Evolutionary conservation across 1,284 basidiomycete species (phyloP), one percentile per base, ranked within the genome.

Genomic region (Sporisorium iseilematis-ciliati): DNA sequence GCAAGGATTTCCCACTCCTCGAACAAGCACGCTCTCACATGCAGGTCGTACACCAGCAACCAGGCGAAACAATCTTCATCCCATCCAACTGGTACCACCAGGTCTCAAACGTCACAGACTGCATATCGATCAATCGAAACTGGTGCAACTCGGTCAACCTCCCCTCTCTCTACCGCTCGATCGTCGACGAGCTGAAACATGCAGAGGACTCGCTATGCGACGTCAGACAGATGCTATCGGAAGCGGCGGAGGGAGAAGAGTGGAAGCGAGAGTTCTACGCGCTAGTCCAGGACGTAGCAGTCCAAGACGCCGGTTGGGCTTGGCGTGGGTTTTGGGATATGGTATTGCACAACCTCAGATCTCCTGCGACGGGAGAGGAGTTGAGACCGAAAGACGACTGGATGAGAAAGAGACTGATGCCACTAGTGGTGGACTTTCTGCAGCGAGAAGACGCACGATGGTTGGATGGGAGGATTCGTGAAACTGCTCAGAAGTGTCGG

Each of bases 121-220:
- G 77, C 57, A 45, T 80, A 51, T 78, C 73, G 49, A 65, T 83
- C 58, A 82, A 84, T 45, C 78, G 81, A 57, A 85, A 85, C 71
- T 89, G 89, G 87, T 87, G 87, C 75, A 87, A 89, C 61, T 82
- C 87, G 0, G 82, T 86, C 23, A 89, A 88, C 49, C 79, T 90
- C 6, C 76, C 83, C 0, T 77, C 78, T 7, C 85, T 89, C 55
- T 89, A 88, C 80, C 49, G 56, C 0, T 82, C 87, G 2, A 86
- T 89, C 20, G 66, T 77, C 1, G 38, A 65, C 0, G 85, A 87
- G 21, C 85, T 88, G 1, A 49, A 55, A 0, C 80, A 86, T 7
- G 87, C 87, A 12, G 85, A 87, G 35, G 80, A 81, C 0, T 83
- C 86, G 0, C 87, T 89, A 12, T 62, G 52, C 6, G 88, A 89